Evolutionary conservation across 257 asterid genomes (phyloP).

Genomic region (Knoxia roxburghii): DNA sequence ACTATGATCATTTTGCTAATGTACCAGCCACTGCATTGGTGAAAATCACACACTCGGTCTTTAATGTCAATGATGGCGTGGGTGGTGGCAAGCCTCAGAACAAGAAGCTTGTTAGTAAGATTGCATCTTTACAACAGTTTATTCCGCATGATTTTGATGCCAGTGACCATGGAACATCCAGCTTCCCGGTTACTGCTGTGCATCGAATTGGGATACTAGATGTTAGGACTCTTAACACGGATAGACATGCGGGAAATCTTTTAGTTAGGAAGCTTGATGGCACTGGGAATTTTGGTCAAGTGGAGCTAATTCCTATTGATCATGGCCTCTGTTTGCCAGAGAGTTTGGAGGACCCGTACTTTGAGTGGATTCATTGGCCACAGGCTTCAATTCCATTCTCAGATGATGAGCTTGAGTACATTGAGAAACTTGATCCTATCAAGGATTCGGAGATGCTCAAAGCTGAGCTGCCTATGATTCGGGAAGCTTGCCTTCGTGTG

Average conservation of each 20-base stretch:
- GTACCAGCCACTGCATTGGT: conserved; percentile 94
- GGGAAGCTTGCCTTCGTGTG: conserved; percentile 87
- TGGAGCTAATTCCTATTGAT: conserved; percentile 84
- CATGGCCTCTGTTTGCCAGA: conserved; percentile 98
- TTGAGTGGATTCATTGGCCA: conserved; percentile 99
- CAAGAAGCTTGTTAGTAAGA: conserved; percentile 71
- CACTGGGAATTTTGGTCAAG: conserved; percentile 76
- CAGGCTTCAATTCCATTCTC: conserved; percentile 98
- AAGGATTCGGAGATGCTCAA: conserved; percentile 71
- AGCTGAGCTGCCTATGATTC: conserved; percentile 84
- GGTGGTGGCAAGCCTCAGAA: conserved; percentile 53
- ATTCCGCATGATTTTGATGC: conserved; percentile 91
- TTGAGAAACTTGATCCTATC: conserved; percentile 61
- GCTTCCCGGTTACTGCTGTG: conserved; percentile 83
- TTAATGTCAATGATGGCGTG: conserved; percentile 84
- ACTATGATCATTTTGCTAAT: conserved; percentile 75
- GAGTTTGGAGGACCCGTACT: conserved; percentile 88
- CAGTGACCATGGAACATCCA: conserved; percentile 91
- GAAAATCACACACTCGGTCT: conserved; percentile 80
- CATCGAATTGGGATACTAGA: conserved; percentile 95
- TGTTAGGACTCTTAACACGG: conserved; percentile 90
- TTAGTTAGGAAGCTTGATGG: conserved; percentile 86
- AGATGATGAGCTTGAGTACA: conserved; percentile 86
- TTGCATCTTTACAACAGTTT: conserved; percentile 85
- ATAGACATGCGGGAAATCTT: conserved; percentile 94